Evolutionary conservation across 768 basidiomycete species (phyloP).

Genomic region (Multifurca ochricompacta): DNA sequence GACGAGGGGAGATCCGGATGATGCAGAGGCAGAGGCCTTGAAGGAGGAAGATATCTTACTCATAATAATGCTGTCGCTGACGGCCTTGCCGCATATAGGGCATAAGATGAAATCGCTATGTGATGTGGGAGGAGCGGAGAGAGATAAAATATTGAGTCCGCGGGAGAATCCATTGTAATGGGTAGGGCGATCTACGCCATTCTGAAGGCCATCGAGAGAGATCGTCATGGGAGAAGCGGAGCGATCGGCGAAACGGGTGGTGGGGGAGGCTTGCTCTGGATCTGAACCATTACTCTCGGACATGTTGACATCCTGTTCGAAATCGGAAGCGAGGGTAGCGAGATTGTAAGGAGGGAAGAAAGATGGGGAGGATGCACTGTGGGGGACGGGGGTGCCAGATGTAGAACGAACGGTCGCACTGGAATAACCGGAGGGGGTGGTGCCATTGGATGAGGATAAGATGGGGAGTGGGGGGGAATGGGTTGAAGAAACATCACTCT

Average conservation of each 20-base stretch:
- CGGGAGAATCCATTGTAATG: slow-evolving; percentile 6
- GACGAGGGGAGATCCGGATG: slow-evolving; percentile 13
- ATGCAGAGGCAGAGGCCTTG: not conserved
- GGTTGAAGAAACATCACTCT: slow-evolving; percentile 8
- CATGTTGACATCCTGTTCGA: slow-evolving; percentile 18
- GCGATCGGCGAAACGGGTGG: slow-evolving; percentile 9
- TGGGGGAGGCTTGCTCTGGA: not conserved
- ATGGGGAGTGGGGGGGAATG: not conserved
- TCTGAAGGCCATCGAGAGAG: slow-evolving; percentile 15
- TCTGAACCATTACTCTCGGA: slow-evolving; percentile 10
- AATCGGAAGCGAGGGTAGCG: not conserved
- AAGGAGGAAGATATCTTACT: slow-evolving; percentile 2
- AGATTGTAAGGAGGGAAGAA: slow-evolving; percentile 13
- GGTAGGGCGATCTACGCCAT: slow-evolving; percentile 1
- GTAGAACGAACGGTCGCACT: slow-evolving; percentile 12
- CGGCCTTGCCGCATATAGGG: slow-evolving; percentile 16
- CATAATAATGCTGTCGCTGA: slow-evolving; percentile 11
- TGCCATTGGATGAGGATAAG: not conserved
- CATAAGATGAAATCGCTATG: slow-evolving; percentile 14
- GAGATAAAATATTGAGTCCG: not conserved
- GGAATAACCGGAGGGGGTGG: slow-evolving; percentile 5
- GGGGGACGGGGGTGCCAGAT: slow-evolving; percentile 9
- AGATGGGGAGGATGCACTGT: slow-evolving; percentile 9
- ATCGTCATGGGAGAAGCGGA: slow-evolving; percentile 18
- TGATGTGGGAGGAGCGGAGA: slow-evolving; percentile 21